phyloP scores from a whole-genome alignment of 495 filamentous ascomycete genomes.

The Penicillium odoratum region DNA sequence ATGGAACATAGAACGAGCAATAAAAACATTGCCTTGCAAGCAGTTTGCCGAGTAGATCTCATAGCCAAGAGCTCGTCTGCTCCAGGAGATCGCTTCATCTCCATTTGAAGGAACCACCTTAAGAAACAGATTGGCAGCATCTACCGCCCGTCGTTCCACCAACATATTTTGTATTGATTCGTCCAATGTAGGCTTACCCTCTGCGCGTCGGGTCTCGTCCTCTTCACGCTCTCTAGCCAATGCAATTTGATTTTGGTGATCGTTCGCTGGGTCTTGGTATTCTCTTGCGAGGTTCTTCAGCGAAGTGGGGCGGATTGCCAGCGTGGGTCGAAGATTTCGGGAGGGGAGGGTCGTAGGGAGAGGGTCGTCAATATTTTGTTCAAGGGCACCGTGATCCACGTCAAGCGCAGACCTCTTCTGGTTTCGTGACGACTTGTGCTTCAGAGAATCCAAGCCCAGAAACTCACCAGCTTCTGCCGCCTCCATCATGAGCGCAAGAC shows the following conservation, averaged over 20 bases:
- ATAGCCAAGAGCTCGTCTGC: slow-evolving; percentile 33
- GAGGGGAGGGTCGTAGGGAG: background rate
- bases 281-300: background rate
- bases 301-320: background rate
- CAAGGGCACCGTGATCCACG: background rate
- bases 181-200: slow-evolving; percentile 13
- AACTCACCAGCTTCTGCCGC: slow-evolving; percentile 47
- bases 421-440: slow-evolving; percentile 5
- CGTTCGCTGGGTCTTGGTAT: background rate
- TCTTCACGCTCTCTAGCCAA: slow-evolving; percentile 17
- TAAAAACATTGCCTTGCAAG: slow-evolving; percentile 38
- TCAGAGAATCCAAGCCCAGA: slow-evolving; percentile 39
- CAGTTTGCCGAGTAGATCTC: slow-evolving; percentile 41
- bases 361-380: background rate
- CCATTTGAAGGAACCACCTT: slow-evolving; percentile 21
- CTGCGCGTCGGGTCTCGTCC: slow-evolving; percentile 8
- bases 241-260: slow-evolving; percentile 7
- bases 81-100: slow-evolving; percentile 26
- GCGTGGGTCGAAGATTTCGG: background rate
- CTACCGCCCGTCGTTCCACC: slow-evolving; percentile 27
- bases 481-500: slow-evolving; percentile 43
- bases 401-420: background rate
- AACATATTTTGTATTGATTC: slow-evolving; percentile 20
- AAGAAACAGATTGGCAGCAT: slow-evolving; percentile 43
- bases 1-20: slow-evolving; percentile 42